Percentiles rank a stretch among this genome's conserved stretches.
Evolutionary conservation across 148 eudicot genomes (phyloP).

Genomic region (Chenopodium formosanum): DNA sequence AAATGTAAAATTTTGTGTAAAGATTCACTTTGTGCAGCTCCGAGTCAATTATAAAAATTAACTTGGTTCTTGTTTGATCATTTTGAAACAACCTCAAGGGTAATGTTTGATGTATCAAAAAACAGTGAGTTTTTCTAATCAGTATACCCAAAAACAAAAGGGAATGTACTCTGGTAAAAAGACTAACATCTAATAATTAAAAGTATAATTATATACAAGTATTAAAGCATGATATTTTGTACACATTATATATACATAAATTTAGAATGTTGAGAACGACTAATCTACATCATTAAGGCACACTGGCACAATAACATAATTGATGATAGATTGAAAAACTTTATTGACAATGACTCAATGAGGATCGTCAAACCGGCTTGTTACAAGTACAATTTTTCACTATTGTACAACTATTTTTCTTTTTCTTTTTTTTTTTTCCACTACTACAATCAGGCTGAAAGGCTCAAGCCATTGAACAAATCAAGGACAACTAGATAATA

Average conservation of each 20-base stretch:
- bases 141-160: too few relatives aligned
- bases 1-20: background rate
- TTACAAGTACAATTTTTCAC: constrained; percentile 13
- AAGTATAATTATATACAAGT: too few relatives aligned
- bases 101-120: background rate
- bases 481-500: constrained; percentile 19
- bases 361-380: constrained; percentile 12
- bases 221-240: too few relatives aligned
- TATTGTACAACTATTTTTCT: background rate
- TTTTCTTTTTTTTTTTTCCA: background rate
- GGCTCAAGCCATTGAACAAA: constrained; percentile 14
- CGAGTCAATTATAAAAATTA: background rate
- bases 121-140: too few relatives aligned
- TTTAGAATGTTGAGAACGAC: too few relatives aligned
- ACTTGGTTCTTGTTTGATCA: background rate
- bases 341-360: constrained; percentile 16
- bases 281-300: too few relatives aligned
- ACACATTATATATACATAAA: too few relatives aligned
- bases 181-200: too few relatives aligned
- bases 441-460: constrained; percentile 14
- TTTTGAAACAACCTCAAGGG: background rate
- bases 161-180: too few relatives aligned
- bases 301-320: background rate
- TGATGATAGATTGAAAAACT: constrained; percentile 1
- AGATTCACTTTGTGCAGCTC: background rate